Conservation (phyloP, 176 grass and related monocot species). For the Elaeis guineensis region DNA sequence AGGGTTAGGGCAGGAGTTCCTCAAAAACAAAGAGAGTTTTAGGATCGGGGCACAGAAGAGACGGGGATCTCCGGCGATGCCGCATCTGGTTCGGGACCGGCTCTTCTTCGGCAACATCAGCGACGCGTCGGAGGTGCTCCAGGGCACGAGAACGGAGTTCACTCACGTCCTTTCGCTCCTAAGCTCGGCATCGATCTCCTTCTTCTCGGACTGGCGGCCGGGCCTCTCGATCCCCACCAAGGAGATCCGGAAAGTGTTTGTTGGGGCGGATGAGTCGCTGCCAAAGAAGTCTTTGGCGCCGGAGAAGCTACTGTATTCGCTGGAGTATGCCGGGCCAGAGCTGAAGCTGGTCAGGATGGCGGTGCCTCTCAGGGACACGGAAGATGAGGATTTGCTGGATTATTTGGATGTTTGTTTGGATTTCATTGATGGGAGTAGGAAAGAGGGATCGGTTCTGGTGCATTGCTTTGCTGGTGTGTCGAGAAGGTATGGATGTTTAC, state of each 20-base stretch:
- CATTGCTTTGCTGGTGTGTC: slow-evolving; percentile 90
- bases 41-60: too few species aligned
- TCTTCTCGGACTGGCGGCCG: slow-evolving; percentile 52
- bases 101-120: slow-evolving; percentile 68
- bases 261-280: slow-evolving; percentile 32
- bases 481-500: slow-evolving; percentile 40
- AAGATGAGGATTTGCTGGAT: slow-evolving; percentile 81
- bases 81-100: slow-evolving; percentile 49
- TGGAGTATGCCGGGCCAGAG: slow-evolving; percentile 56
- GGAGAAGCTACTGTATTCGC: slow-evolving; percentile 36
- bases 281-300: slow-evolving; percentile 24
- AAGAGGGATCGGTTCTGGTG: slow-evolving; percentile 51
- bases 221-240: slow-evolving; percentile 29
- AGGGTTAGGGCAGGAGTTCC: too few species aligned
- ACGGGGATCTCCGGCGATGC: slow-evolving; percentile 17
- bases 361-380: slow-evolving; percentile 66
- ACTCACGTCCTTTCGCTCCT: slow-evolving; percentile 47
- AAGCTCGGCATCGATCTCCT: slow-evolving; percentile 64
- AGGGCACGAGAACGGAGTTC: not conserved
- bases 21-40: too few species aligned
- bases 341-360: slow-evolving; percentile 68
- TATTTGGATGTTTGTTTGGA: slow-evolving; percentile 60
- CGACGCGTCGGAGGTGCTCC: slow-evolving; percentile 46
- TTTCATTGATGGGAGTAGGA: slow-evolving; percentile 62
- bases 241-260: slow-evolving; percentile 35